Percentiles rank a stretch among this genome's conserved stretches.
Conservation (phyloP, 228 moss, liverwort and hornwort species). For the Sphagnum fallax region DNA sequence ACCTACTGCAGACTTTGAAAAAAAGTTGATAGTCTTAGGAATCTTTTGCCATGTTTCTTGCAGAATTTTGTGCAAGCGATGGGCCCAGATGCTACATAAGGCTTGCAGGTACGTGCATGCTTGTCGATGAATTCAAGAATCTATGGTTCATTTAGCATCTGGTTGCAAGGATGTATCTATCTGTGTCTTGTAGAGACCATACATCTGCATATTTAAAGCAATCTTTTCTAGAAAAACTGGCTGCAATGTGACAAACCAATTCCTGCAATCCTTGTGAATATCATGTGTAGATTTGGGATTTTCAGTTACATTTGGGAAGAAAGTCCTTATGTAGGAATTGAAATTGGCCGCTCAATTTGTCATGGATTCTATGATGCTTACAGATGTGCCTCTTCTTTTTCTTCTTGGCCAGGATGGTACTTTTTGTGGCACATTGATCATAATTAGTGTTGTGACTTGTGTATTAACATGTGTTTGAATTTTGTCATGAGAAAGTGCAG, state of each 20-base stretch:
- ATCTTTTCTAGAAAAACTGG: neutral
- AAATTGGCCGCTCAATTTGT: constrained; percentile 56
- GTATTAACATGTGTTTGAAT: no score
- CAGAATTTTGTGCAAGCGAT: constrained; percentile 53
- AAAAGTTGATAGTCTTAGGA: no score
- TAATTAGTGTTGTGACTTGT: no score
- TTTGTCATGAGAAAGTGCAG: no score
- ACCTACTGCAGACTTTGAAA: no score
- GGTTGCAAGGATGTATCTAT: neutral
- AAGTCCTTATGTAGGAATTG: constrained; percentile 38
- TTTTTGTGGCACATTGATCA: neutral
- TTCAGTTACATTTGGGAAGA: neutral
- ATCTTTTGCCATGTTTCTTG: neutral
- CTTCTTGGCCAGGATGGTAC: constrained; percentile 80
- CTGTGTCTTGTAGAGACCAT: neutral
- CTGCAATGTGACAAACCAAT: neutral
- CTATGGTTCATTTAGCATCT: neutral
- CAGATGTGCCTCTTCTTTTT: constrained; percentile 87
- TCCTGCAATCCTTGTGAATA: neutral
- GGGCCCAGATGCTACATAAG: constrained; percentile 47
- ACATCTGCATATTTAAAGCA: neutral
- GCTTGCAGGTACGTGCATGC: constrained; percentile 31
- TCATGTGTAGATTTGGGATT: neutral
- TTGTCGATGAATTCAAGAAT: neutral
- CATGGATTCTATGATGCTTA: constrained; percentile 87